Percentiles rank a stretch among this genome's conserved stretches.
Evolutionary conservation across 139 green algal genomes (phyloP).

Genomic region (Pleodorina starrii): DNA sequence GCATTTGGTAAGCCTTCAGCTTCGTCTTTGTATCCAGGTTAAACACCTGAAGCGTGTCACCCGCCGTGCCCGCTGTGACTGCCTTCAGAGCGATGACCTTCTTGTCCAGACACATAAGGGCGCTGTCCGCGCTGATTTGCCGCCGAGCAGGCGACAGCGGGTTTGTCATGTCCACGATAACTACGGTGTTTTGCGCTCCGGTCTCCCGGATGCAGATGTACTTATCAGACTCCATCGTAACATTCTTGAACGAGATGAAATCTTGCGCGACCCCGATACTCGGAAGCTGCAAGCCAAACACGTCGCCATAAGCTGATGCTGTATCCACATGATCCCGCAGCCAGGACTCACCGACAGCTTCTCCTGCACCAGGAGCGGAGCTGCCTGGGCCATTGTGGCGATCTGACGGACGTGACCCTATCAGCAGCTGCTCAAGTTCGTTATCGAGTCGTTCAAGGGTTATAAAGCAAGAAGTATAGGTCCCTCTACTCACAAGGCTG

Average conservation of each 20-base stretch:
- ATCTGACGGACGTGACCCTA: not conserved
- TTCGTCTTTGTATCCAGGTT: conserved; percentile 99
- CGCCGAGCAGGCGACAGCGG: conserved; percentile 87
- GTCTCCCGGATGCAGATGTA: conserved; percentile 98
- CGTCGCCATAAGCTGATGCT: not conserved
- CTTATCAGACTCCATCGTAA: conserved; percentile 98
- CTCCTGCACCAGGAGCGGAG: conserved; percentile 67
- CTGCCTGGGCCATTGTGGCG: conserved; percentile 13
- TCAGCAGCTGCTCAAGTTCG: not conserved
- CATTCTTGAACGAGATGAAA: conserved; percentile 98
- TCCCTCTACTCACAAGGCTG: no score
- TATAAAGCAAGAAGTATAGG: no score
- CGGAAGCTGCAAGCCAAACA: conserved; percentile 82
- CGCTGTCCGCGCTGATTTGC: conserved; percentile 97
- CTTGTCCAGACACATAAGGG: conserved; percentile 94
- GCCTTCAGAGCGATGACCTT: conserved; percentile 98
- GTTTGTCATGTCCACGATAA: conserved; percentile 95
- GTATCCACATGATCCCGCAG: not conserved
- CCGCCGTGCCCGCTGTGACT: conserved; percentile 63
- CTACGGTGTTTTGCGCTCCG: conserved; percentile 72
- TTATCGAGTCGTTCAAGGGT: no score
- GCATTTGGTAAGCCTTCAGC: conserved; percentile 96
- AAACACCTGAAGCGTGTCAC: conserved; percentile 97
- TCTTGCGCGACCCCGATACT: conserved; percentile 90
- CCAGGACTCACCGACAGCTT: conserved; percentile 61